Percentiles rank a stretch among this genome's conserved stretches.
These are phyloP conservation scores for Tuber umbilicatum DNA, from an alignment of 495 filamentous ascomycete genomes.

Conservation along the genomic window DNA sequence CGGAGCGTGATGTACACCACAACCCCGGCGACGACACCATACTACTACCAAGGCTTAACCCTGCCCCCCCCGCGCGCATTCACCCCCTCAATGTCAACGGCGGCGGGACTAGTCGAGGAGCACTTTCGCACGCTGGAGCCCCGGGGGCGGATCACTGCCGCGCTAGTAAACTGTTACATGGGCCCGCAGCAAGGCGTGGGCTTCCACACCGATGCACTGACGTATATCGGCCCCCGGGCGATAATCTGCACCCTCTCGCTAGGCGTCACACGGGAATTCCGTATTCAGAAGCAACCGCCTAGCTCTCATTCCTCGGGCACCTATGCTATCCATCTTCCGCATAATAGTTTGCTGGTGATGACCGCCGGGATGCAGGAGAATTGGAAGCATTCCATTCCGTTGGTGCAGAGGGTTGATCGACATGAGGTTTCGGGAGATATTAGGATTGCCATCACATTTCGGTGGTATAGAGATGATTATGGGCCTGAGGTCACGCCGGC, in stretches of 20 bases:
- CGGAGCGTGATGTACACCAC: constrained; percentile 75
- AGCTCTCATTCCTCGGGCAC: constrained; percentile 64
- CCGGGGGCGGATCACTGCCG: constrained; percentile 78
- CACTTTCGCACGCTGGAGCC: constrained; percentile 66
- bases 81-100: constrained; percentile 21
- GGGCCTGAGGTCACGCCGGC: constrained; percentile 63
- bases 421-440: constrained; percentile 73
- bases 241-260: constrained; percentile 85
- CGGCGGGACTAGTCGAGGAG: constrained; percentile 51
- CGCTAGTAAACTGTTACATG: constrained; percentile 88
- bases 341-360: constrained; percentile 91
- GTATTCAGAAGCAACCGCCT: constrained; percentile 50
- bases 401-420: constrained; percentile 65
- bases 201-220: constrained; percentile 86
- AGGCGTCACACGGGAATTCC: constrained; percentile 84
- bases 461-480: constrained; percentile 69
- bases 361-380: constrained; percentile 83
- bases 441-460: constrained; percentile 90
- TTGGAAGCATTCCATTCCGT: constrained; percentile 72
- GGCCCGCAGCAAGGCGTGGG: constrained; percentile 75
- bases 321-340: constrained; percentile 83
- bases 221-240: constrained; percentile 81
- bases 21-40: constrained; percentile 51
- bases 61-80: constrained; percentile 25
- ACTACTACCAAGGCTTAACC: constrained; percentile 25